These are phyloP conservation scores for Kentomonas sorsogonicus DNA, from an alignment of 208 protist genomes.

Conservation along the genomic window DNA sequence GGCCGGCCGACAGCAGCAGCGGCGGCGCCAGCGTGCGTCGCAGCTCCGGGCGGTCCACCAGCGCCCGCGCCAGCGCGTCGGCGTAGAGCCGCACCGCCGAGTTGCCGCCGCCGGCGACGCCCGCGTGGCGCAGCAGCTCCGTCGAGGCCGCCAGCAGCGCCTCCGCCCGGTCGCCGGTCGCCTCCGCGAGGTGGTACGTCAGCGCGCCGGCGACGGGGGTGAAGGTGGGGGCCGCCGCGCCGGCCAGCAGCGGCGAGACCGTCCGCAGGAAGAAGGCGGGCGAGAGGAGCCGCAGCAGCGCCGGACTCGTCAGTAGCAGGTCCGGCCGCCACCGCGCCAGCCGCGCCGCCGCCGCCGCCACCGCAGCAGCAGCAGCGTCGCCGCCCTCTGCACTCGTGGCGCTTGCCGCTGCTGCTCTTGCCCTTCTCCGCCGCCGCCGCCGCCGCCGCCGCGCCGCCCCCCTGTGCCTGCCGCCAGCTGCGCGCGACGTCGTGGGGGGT, in stretches of 20 bases:
- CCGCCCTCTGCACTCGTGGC: background rate
- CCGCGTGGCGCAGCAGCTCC: constrained; percentile 50
- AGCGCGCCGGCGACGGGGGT: constrained; percentile 52
- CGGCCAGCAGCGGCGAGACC: constrained; percentile 28
- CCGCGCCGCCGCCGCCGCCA: no score
- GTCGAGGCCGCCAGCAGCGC: constrained; percentile 69
- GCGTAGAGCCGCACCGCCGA: constrained; percentile 56
- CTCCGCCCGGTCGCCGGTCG: constrained; percentile 58
- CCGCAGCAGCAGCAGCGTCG: no score
- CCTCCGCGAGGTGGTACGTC: constrained; percentile 45
- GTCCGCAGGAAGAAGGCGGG: constrained; percentile 46
- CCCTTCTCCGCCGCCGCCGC: background rate
- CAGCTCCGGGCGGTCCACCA: constrained; percentile 53
- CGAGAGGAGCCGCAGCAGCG: constrained; percentile 46
- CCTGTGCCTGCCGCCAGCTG: background rate
- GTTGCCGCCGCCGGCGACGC: constrained; percentile 42
- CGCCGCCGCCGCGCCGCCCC: background rate
- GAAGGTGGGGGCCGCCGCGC: constrained; percentile 19
- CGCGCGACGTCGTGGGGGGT: constrained; percentile 4
- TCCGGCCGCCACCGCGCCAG: no score
- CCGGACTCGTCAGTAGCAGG: constrained; percentile 42
- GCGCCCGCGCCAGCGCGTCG: constrained; percentile 48
- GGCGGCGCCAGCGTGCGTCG: constrained; percentile 49
- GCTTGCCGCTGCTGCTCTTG: background rate
- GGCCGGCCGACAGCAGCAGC: no score